Conservation (phyloP, 1,284 basidiomycete species). For the Schizopora paradoxa region DNA sequence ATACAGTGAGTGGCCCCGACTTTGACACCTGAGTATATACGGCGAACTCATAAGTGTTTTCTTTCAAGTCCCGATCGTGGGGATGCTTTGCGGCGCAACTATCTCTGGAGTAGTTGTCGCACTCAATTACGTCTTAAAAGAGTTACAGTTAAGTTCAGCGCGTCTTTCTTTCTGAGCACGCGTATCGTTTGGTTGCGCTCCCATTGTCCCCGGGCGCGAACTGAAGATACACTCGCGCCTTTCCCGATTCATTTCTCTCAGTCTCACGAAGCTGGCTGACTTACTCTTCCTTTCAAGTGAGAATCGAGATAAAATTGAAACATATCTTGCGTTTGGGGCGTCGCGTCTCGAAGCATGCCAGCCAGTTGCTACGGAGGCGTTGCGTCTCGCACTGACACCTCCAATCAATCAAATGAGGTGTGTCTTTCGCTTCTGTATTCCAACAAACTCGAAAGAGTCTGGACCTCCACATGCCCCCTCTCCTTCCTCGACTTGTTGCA, state of each 20-base stretch:
- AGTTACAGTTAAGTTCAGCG: conserved; percentile 47
- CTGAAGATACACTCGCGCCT: neutral
- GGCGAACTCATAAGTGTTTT: neutral
- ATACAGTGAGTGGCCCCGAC: conserved; percentile 49
- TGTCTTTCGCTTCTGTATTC: conserved; percentile 19
- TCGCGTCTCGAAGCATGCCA: conserved; percentile 74
- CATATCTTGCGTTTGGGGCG: conserved; percentile 79
- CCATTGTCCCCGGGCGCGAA: neutral
- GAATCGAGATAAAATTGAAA: conserved; percentile 79
- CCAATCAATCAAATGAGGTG: conserved; percentile 84
- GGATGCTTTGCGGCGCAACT: conserved; percentile 83
- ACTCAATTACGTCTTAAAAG: conserved; percentile 58
- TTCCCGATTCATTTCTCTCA: neutral
- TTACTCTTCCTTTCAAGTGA: conserved; percentile 41
- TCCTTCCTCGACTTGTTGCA: too few species aligned
- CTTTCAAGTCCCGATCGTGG: conserved; percentile 68
- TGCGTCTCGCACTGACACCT: conserved; percentile 74
- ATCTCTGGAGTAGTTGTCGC: conserved; percentile 72
- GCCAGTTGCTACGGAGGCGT: conserved; percentile 69
- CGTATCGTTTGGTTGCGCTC: neutral
- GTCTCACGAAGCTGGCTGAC: neutral
- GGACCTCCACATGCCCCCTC: neutral
- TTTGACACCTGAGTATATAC: neutral
- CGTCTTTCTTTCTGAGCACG: neutral
- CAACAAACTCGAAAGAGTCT: neutral